A percentile compares a stretch with the other conserved stretches of the same genome.
Evolutionary conservation across 2,329 filamentous ascomycete genomes (phyloP).

Genomic region (Fusarium guadeloupense): DNA sequence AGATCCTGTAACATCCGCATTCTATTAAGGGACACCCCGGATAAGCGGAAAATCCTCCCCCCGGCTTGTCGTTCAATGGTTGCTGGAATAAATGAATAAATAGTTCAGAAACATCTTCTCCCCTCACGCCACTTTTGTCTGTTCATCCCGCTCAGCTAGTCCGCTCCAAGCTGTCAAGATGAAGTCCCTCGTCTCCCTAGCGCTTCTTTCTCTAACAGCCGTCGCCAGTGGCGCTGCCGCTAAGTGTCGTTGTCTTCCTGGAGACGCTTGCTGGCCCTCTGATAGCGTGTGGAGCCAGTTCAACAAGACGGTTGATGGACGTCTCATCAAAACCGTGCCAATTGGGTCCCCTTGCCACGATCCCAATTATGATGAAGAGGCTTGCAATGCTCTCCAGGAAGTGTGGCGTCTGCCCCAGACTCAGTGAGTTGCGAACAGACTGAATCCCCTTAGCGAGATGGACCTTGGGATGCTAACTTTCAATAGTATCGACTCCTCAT

Average conservation of each 20-base stretch:
- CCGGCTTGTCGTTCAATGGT: neutral
- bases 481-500: conserved; percentile 35
- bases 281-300: conserved; percentile 56
- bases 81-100: conserved; percentile 4
- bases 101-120: neutral
- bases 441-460: neutral
- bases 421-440: conserved; percentile 51
- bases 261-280: conserved; percentile 63
- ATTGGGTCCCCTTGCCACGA: conserved; percentile 61
- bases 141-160: conserved; percentile 5
- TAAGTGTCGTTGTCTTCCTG: conserved; percentile 59
- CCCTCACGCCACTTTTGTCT: neutral
- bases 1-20: neutral
- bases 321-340: conserved; percentile 60
- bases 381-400: conserved; percentile 54
- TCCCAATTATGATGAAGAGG: conserved; percentile 55
- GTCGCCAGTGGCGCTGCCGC: conserved; percentile 2
- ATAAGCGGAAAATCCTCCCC: neutral
- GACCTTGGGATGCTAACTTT: conserved; percentile 1
- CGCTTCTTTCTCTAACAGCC: conserved; percentile 25
- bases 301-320: conserved; percentile 61
- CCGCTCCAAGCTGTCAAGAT: conserved; percentile 12
- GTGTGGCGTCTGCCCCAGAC: conserved; percentile 56
- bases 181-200: conserved; percentile 28
- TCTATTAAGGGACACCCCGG: neutral